phyloP scores from a whole-genome alignment of 768 basidiomycete species.

The Saitozyma podzolica region DNA sequence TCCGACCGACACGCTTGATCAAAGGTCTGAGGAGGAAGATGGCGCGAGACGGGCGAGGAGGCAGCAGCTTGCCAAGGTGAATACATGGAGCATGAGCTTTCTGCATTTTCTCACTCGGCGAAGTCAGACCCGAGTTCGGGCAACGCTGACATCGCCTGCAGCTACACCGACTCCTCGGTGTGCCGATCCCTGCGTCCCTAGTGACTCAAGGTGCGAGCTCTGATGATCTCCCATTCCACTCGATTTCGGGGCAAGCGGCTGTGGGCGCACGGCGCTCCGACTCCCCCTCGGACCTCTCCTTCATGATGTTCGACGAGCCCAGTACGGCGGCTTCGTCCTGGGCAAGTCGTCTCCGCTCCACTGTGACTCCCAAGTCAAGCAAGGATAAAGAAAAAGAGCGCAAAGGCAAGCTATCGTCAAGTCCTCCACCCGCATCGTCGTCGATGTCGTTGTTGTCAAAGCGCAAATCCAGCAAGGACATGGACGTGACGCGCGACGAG shows the following conservation, averaged over 20 bases:
- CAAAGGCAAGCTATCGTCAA: no score
- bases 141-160: constrained; percentile 4
- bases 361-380: constrained; percentile 2
- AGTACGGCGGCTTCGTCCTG: constrained; percentile 4
- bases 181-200: constrained; percentile 23
- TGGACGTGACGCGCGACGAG: background rate
- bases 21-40: constrained; percentile 5
- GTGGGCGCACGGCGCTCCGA: background rate
- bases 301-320: constrained; percentile 15
- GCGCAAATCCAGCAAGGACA: no score
- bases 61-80: constrained; percentile 33
- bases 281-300: constrained; percentile 11
- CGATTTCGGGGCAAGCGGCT: background rate
- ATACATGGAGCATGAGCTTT: background rate
- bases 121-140: background rate
- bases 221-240: constrained; percentile 14
- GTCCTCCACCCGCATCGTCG: no score
- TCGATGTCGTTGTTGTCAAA: no score
- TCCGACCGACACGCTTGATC: background rate
- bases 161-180: constrained; percentile 31
- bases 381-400: constrained; percentile 1
- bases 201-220: constrained; percentile 14
- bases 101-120: no score
- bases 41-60: constrained; percentile 6
- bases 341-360: constrained; percentile 7